These are phyloP conservation scores for Russula compacta DNA, from an alignment of 768 basidiomycete species.

Conservation along the genomic window DNA sequence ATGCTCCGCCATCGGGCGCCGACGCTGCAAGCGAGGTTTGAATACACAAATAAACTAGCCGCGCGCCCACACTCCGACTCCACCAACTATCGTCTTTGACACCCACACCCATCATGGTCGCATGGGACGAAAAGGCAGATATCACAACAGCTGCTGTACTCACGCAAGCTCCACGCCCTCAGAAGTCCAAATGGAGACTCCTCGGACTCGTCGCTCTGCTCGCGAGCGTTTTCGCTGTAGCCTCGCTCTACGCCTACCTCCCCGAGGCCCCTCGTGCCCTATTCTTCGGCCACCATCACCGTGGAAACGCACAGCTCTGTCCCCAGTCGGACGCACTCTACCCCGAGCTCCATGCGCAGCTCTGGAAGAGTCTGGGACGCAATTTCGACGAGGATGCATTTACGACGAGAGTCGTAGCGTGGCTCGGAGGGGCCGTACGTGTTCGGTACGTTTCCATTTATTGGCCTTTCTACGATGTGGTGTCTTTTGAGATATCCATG, in stretches of 20 bases:
- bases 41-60: too few relatives aligned
- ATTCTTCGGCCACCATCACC: neutral
- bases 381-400: constrained; percentile 29
- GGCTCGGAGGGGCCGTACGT: constrained; percentile 32
- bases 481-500: too few relatives aligned
- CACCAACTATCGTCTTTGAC: neutral
- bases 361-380: constrained; percentile 22
- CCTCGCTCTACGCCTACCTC: neutral
- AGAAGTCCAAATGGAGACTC: neutral
- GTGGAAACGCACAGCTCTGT: neutral
- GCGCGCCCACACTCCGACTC: too few relatives aligned
- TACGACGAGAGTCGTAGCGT: constrained; percentile 28
- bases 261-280: too few relatives aligned
- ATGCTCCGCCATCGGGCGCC: too few relatives aligned
- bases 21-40: too few relatives aligned
- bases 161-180: neutral
- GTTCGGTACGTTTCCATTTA: constrained; percentile 27
- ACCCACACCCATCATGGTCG: neutral
- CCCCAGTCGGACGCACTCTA: constrained; percentile 23
- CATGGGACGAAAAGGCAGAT: neutral
- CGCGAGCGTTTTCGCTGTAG: neutral
- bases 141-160: neutral
- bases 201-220: neutral
- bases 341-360: constrained; percentile 25
- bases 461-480: neutral